These are phyloP conservation scores for Microdochium bolleyi DNA, from an alignment of 2,329 filamentous ascomycete species.

Conservation along the genomic window DNA sequence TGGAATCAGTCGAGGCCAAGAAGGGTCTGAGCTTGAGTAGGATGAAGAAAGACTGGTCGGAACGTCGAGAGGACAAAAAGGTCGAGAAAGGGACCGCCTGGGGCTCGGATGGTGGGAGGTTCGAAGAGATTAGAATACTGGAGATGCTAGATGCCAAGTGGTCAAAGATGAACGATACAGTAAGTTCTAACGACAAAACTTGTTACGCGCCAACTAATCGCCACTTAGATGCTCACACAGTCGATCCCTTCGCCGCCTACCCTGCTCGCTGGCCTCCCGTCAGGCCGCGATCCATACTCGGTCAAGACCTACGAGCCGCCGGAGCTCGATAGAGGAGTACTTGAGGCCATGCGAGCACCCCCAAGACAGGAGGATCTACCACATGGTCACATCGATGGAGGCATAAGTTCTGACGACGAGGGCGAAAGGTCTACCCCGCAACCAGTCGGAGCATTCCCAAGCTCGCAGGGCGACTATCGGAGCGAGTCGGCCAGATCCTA, in stretches of 20 bases:
- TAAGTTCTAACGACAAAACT: constrained; percentile 30
- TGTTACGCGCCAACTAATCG: constrained; percentile 5
- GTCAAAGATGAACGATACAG: constrained; percentile 88
- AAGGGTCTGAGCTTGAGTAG: constrained; percentile 42
- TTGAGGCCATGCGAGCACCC: constrained; percentile 54
- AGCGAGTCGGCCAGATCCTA: constrained; percentile 19
- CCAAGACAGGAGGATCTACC: constrained; percentile 37
- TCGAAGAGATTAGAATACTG: constrained; percentile 79
- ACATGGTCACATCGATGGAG: constrained; percentile 24
- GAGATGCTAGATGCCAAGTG: constrained; percentile 85
- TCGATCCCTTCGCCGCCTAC: constrained; percentile 62
- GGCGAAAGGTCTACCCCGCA: constrained; percentile 11
- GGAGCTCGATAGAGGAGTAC: constrained; percentile 51
- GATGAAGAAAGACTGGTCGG: constrained; percentile 60
- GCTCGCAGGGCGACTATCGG: constrained; percentile 16
- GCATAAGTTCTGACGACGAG: constrained; percentile 36
- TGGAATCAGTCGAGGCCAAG: constrained; percentile 43
- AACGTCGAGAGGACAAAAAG: constrained; percentile 70
- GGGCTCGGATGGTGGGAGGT: constrained; percentile 75
- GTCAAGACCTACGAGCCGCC: constrained; percentile 62
- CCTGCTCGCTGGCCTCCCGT: constrained; percentile 72
- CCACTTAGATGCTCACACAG: constrained; percentile 67
- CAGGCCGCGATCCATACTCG: constrained; percentile 76
- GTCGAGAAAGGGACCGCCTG: constrained; percentile 66
- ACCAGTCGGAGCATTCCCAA: constrained; percentile 18